Evolutionary conservation across 192 early-diverging fungal species (phyloP).

Genomic region (Lobosporangium transversale): DNA sequence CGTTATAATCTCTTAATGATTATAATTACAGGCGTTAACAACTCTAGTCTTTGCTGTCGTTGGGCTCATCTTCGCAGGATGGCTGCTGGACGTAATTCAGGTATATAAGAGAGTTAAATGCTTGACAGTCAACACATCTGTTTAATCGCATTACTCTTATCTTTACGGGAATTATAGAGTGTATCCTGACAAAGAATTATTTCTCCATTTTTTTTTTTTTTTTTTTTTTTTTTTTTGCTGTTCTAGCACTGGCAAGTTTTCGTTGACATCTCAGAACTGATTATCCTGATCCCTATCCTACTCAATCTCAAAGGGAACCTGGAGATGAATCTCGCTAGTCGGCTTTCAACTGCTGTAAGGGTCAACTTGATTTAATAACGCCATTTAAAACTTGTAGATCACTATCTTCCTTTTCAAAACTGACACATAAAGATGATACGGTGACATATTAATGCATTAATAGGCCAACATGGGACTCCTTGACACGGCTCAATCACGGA

Average conservation of each 20-base stretch:
- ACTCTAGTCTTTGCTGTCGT: constrained; percentile 74
- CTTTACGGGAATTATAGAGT: not conserved
- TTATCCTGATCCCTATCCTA: constrained; percentile 87
- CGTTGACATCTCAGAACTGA: constrained; percentile 71
- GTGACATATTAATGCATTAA: no score
- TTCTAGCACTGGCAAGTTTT: constrained; percentile 76
- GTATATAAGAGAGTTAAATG: no score
- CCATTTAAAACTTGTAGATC: not conserved
- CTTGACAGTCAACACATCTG: no score
- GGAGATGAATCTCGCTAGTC: constrained; percentile 90
- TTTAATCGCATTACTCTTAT: not conserved
- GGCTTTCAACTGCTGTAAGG: constrained; percentile 80
- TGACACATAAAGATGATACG: no score
- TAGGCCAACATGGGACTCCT: constrained; percentile 75
- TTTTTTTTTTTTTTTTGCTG: not conserved
- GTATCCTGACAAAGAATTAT: no score
- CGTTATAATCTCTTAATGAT: no score
- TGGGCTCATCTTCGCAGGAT: constrained; percentile 77
- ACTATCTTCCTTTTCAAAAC: not conserved
- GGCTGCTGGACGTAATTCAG: constrained; percentile 72
- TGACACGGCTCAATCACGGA: constrained; percentile 59
- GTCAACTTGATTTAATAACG: not conserved
- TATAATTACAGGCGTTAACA: constrained; percentile 47
- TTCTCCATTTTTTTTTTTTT: not conserved
- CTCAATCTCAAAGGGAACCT: constrained; percentile 93